A percentile compares a stretch with the other conserved stretches of the same genome.
phyloP scores from a whole-genome alignment of 2,329 filamentous ascomycete genomes.

The Daldinia sp. region DNA sequence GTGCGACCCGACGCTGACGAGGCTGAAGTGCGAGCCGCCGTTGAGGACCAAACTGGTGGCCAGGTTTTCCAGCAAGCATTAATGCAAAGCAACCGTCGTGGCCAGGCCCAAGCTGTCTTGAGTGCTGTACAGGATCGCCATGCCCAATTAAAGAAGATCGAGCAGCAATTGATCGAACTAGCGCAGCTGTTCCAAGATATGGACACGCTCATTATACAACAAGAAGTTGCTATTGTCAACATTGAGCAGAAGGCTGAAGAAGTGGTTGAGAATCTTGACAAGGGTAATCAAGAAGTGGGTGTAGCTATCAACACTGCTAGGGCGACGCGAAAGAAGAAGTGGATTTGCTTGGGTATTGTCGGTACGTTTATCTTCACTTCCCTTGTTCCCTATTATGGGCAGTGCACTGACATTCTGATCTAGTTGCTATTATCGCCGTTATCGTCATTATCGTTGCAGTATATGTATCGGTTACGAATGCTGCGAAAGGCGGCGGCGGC shows the following conservation, averaged over 20 bases:
- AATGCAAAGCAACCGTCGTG: slow-evolving; percentile 82
- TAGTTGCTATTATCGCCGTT: slow-evolving; percentile 66
- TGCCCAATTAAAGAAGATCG: slow-evolving; percentile 90
- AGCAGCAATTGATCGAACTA: slow-evolving; percentile 88
- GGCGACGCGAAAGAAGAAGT: slow-evolving; percentile 91
- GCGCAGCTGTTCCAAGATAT: slow-evolving; percentile 90
- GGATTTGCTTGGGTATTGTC: slow-evolving; percentile 87
- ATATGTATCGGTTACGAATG: slow-evolving; percentile 44
- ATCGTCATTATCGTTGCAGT: slow-evolving; percentile 62
- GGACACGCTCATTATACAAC: slow-evolving; percentile 85
- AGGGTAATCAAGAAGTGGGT: slow-evolving; percentile 85
- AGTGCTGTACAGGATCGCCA: slow-evolving; percentile 86
- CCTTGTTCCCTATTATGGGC: not conserved
- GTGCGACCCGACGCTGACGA: slow-evolving; percentile 85
- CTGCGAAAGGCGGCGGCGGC: slow-evolving; percentile 2
- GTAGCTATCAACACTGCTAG: slow-evolving; percentile 85
- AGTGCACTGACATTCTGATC: slow-evolving; percentile 45
- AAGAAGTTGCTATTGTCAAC: slow-evolving; percentile 81
- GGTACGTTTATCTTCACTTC: slow-evolving; percentile 57
- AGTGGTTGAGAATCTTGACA: slow-evolving; percentile 83
- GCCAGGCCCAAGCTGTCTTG: slow-evolving; percentile 83
- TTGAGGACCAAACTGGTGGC: slow-evolving; percentile 76
- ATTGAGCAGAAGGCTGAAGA: slow-evolving; percentile 92
- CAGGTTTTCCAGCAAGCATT: slow-evolving; percentile 92
- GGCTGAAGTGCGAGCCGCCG: slow-evolving; percentile 80